phyloP scores from a whole-genome alignment of 176 grass and related monocot species.

The Puya raimondii region DNA sequence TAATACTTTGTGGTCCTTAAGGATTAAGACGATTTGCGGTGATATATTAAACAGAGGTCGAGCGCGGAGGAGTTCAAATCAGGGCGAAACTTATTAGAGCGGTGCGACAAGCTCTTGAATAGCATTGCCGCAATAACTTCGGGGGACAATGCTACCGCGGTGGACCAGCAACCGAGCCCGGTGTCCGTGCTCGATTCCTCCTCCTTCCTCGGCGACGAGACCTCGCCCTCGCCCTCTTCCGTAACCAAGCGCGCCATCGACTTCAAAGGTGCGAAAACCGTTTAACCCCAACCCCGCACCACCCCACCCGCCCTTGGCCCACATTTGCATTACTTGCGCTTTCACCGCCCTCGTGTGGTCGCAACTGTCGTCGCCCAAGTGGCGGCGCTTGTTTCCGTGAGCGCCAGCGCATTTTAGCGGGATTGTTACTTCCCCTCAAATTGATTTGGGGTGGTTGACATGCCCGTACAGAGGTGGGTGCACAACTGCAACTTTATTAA shows the following conservation, averaged over 20 bases:
- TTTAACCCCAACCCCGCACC: neutral
- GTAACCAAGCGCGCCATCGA: constrained; percentile 10
- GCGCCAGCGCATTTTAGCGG: neutral
- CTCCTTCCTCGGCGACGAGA: constrained; percentile 4
- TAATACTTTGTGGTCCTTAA: neutral
- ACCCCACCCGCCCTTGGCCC: neutral
- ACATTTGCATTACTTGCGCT: neutral
- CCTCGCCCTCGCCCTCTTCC: constrained; percentile 12
- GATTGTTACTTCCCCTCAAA: neutral
- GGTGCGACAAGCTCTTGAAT: constrained; percentile 69
- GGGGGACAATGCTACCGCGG: constrained; percentile 15
- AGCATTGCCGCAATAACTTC: constrained; percentile 74
- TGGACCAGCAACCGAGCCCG: constrained; percentile 35
- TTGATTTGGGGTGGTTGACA: neutral
- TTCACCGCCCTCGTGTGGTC: neutral
- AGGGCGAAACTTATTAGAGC: constrained; percentile 49
- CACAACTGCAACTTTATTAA: too few relatives aligned
- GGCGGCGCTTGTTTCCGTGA: neutral
- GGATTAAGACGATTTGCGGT: neutral
- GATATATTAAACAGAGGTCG: constrained; percentile 24
- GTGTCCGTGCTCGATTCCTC: constrained; percentile 13
- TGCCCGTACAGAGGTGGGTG: too few relatives aligned
- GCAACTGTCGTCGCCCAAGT: neutral
- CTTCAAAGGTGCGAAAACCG: constrained; percentile 5
- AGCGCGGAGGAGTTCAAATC: constrained; percentile 19